Percentiles rank a stretch among this genome's conserved stretches.
phyloP scores from a whole-genome alignment of 345 rosid species.

The Populus alba region DNA sequence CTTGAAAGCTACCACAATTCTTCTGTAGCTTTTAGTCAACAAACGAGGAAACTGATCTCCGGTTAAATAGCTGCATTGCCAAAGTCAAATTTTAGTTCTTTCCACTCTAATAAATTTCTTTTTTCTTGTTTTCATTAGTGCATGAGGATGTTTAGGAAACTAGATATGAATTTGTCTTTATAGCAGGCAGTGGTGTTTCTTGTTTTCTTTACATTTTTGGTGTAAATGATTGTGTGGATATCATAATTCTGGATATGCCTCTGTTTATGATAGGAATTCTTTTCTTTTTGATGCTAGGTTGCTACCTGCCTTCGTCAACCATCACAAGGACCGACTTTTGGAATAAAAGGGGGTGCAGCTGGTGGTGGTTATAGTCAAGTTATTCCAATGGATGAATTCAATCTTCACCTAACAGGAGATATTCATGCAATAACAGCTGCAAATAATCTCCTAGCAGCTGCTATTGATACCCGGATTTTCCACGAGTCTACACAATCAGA shows the following conservation, averaged over 20 bases:
- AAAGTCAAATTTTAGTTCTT: not conserved
- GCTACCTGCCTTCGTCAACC: slow-evolving; percentile 98
- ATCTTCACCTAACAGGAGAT: slow-evolving; percentile 96
- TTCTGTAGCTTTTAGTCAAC: not conserved
- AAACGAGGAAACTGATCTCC: not conserved
- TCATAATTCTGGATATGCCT: not conserved
- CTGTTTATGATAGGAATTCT: not conserved
- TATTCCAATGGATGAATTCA: slow-evolving; percentile 98
- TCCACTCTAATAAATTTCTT: not conserved
- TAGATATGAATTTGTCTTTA: not conserved
- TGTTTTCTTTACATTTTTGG: not conserved
- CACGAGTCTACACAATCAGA: slow-evolving; percentile 91
- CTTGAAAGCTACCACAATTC: not conserved
- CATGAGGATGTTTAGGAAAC: not conserved
- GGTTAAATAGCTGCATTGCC: not conserved
- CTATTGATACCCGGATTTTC: slow-evolving; percentile 92
- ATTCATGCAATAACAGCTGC: slow-evolving; percentile 99
- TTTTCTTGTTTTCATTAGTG: not conserved
- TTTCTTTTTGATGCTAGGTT: slow-evolving; percentile 47
- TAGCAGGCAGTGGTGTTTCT: not conserved
- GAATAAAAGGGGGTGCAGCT: slow-evolving; percentile 99
- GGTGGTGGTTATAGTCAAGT: slow-evolving; percentile 99
- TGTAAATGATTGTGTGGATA: not conserved
- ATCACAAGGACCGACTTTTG: slow-evolving; percentile 99
- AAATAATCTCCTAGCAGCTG: slow-evolving; percentile 98